These are phyloP conservation scores for Camellia sinensis DNA, from an alignment of 148 eudicot genomes.

Conservation along the genomic window DNA sequence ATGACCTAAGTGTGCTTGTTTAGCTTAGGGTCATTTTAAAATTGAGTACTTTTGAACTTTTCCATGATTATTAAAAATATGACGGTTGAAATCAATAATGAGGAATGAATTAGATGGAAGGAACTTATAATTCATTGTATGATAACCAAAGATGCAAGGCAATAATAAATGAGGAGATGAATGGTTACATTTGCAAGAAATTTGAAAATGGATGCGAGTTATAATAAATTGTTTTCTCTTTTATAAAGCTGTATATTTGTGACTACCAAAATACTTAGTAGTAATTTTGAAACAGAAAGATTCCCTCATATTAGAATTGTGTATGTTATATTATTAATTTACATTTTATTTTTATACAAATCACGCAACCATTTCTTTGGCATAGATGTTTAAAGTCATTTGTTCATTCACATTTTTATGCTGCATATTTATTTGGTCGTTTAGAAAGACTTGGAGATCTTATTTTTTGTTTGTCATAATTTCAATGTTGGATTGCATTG, in stretches of 20 bases:
- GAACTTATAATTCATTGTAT: background rate
- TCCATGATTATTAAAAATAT: too few relatives aligned
- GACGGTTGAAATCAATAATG: too few relatives aligned
- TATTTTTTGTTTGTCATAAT: background rate
- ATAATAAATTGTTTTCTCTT: background rate
- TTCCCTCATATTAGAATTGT: background rate
- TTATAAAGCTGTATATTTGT: background rate
- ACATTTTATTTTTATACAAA: background rate
- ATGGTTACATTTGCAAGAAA: background rate
- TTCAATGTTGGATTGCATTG: conserved; percentile 8
- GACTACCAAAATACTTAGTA: background rate
- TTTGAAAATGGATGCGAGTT: background rate
- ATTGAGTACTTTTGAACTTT: too few relatives aligned
- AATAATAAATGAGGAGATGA: background rate
- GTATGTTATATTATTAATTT: background rate
- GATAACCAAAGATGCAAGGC: background rate
- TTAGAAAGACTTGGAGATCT: background rate
- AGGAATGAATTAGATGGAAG: too few relatives aligned
- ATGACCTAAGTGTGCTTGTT: too few relatives aligned
- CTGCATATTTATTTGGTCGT: background rate
- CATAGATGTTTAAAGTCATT: background rate
- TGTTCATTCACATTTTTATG: background rate
- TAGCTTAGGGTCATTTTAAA: too few relatives aligned
- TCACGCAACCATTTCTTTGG: conserved; percentile 5
- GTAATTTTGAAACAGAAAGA: background rate